Base-by-base conservation (phyloP, 306 rosid genomes). In the Lithocarpus polystachyus region DNA sequence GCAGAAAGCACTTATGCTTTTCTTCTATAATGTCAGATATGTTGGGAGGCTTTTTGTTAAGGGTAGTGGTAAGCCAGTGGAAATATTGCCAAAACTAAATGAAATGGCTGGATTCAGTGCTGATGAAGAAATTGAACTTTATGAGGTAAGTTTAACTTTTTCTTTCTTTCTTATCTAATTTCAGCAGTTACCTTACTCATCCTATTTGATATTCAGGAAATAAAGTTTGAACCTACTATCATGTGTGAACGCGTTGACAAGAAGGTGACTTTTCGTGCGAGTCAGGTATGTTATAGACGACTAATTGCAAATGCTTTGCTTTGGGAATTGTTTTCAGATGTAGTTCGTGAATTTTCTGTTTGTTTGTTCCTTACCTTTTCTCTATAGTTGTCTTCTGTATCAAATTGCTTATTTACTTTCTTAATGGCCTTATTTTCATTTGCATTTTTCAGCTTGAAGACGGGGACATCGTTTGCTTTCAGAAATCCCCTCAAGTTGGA, bases 211-310 rank as follows among this genome's bases (percentile, higher is more conserved):
- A 24, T 65, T 29, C 84, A 88, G 91, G 92, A 88, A 82, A 88
- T 88, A 37, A 86, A 84, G 81, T 88, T 84, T 72, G 90, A 88
- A 70, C 92, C 92, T 12, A 75, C 75, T 77, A 81, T 88, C 45
- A 84, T 86, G 92, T 88, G 92, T 71, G 92, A 86, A 52, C 90
- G 77, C 72, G 82, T 88, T 5, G 91, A 86, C 80, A 88, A 86
- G 82, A 86, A 75, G 72, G 31, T 74, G 80, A 80, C 85, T 64
- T 88, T 86, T 75, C 87, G 85, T 59, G 79, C 79, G 64, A 82
- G 88, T 72, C 92, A 88, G 92, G 92, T 88, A 77, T 61, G 22
- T 56, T 11, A 22, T 60, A 33, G 6, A 31, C 1, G 48, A 65
- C 45, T 33, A 29, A 33, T 31, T 65, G 71, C 71, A 31, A 19